Evolutionary conservation across 2,329 filamentous ascomycete species (phyloP), one percentile per base, ranked within the genome.

Genomic region (Aspergillus tamarii): DNA sequence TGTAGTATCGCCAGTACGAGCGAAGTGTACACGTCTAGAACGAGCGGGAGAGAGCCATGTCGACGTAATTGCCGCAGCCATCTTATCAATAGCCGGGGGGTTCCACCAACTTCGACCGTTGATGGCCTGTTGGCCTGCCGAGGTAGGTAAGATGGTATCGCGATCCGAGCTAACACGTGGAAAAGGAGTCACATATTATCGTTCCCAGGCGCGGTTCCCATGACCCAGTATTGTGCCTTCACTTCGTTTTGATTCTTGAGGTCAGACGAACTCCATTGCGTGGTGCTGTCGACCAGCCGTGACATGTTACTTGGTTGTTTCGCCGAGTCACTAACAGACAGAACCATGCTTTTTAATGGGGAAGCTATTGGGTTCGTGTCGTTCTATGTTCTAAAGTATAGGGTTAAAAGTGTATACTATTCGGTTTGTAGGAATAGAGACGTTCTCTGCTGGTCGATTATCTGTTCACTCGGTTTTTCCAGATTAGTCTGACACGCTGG

Each of bases 1-100:
- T 70, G 69, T 70, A 70, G 69, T 69, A 62, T 65, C 67, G 60
- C 66, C 63, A 68, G 61, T 61, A 63, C 55, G 60, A 62, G 39
- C 45, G 57, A 36, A 52, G 48, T 34, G 8, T 52, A 52, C 48
- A 10, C 48, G 28, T 52, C 28, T 52, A 52, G 48, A 52, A n/a
- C 48, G 28, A 32, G 48, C 48, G 48, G 26, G 28, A 32, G 19
- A 14, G 28, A 32, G 16, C 28, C 16, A 30, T 32, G 16, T 52
- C 48, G 48, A 32, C 48, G 48, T 52, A 52, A 52, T 52, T 21
- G n/a, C 48, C 14, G 21, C 23, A 23, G 45, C 21, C 48, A 11
- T n/a, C 28, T 32, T 23, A 32, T 52, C 48, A n/a, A 30, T 26
- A 26, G 46, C 46, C 46, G 8, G 23, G 23, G 23, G 14, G 46